These are phyloP conservation scores for Lentinula aciculospora DNA, from an alignment of 768 basidiomycete genomes.

Conservation along the genomic window DNA sequence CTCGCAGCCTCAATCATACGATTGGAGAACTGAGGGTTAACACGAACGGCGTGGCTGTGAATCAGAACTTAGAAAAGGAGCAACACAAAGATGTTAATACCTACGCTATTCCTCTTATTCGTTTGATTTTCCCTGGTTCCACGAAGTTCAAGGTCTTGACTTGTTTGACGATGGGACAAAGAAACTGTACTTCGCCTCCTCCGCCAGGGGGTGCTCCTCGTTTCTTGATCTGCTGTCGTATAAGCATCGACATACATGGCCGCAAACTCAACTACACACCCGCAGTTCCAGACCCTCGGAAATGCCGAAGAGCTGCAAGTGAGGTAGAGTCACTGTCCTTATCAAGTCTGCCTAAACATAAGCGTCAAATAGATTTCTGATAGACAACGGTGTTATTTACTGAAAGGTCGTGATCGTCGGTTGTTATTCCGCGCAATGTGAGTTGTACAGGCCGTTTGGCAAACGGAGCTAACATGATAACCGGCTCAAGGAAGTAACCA, in stretches of 20 bases:
- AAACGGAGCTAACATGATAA: conserved; percentile 89
- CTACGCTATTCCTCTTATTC: conserved; percentile 93
- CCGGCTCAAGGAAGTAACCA: conserved; percentile 91
- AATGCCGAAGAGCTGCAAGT: conserved; percentile 85
- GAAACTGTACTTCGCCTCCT: conserved; percentile 89
- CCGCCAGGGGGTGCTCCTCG: conserved; percentile 89
- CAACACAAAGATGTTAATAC: not conserved
- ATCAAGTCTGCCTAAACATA: conserved; percentile 74
- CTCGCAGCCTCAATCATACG: conserved; percentile 95
- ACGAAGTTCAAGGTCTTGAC: conserved; percentile 92
- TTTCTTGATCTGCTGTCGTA: conserved; percentile 71
- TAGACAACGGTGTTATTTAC: conserved; percentile 35
- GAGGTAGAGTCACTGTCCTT: conserved; percentile 85
- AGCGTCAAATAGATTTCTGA: conserved; percentile 10
- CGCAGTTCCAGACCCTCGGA: conserved; percentile 87
- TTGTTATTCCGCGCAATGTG: conserved; percentile 86
- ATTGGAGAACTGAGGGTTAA: conserved; percentile 96
- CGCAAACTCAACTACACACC: conserved; percentile 33
- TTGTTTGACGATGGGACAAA: conserved; percentile 89
- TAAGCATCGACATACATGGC: not conserved
- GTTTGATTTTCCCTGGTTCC: conserved; percentile 85
- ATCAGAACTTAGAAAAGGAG: not conserved
- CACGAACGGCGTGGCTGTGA: conserved; percentile 86
- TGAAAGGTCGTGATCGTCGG: conserved; percentile 88
- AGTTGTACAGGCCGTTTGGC: conserved; percentile 81